These are phyloP conservation scores for Verticillium isaacii DNA, from an alignment of 2,329 filamentous ascomycete genomes.

Conservation along the genomic window DNA sequence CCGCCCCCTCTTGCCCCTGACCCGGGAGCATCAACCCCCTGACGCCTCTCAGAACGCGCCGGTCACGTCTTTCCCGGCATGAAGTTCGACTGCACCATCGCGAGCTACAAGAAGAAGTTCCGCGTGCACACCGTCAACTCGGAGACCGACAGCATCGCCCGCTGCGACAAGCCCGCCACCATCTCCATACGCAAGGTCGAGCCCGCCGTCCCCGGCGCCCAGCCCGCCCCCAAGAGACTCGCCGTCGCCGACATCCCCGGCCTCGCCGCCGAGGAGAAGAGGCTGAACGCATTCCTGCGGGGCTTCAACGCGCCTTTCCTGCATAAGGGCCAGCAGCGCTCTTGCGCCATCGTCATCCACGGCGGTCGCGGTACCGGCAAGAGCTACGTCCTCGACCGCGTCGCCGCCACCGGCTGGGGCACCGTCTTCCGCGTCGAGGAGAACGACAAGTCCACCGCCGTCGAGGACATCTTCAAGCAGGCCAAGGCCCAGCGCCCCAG, in stretches of 20 bases:
- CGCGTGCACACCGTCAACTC: slow-evolving; percentile 52
- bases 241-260: slow-evolving; percentile 59
- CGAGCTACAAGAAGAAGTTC: slow-evolving; percentile 57
- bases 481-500: slow-evolving; percentile 67
- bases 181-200: slow-evolving; percentile 28
- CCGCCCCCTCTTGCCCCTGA: background rate
- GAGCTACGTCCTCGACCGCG: slow-evolving; percentile 63
- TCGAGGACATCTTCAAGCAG: slow-evolving; percentile 66
- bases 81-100: slow-evolving; percentile 59
- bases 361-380: slow-evolving; percentile 85
- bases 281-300: slow-evolving; percentile 62
- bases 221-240: slow-evolving; percentile 24
- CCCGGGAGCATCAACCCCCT: background rate
- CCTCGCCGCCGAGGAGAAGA: slow-evolving; percentile 56
- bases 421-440: slow-evolving; percentile 58
- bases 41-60: slow-evolving; percentile 42
- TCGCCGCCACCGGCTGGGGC: slow-evolving; percentile 67
- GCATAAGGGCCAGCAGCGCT: slow-evolving; percentile 24
- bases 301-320: slow-evolving; percentile 42
- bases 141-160: slow-evolving; percentile 36
- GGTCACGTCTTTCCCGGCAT: slow-evolving; percentile 68
- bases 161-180: slow-evolving; percentile 32
- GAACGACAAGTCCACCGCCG: slow-evolving; percentile 49
- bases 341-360: slow-evolving; percentile 66
- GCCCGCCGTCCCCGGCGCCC: slow-evolving; percentile 16